Evolutionary conservation across 352 stramenopile species (phyloP), one percentile per base, ranked within the genome.

Genomic region (Globisporangium splendens): DNA sequence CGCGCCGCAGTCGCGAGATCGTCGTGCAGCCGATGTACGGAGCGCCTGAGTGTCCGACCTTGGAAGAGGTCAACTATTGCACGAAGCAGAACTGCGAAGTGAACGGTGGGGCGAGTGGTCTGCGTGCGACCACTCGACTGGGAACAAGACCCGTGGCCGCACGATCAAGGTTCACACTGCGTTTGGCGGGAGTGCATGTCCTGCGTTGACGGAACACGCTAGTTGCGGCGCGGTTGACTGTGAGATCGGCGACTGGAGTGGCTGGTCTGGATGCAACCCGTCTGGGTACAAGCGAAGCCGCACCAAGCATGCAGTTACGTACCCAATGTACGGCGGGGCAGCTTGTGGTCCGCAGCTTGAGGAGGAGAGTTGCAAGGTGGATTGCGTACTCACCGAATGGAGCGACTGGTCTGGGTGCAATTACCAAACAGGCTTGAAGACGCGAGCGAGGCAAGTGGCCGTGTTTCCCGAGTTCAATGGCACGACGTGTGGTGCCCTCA

Each of bases 381-480:
- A 83, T 60, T 90, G 80, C 53, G 66, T 74, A 44, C 41, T 83
- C 7, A 70, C 54, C 0, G 60, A 78, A 15, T 89, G 79, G 79
- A 72, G 60, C 17, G 49, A 62, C 12, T 89, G 69, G 67, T 75
- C 65, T 11, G 63, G 56, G 7, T 89, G 82, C 46, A 66, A 91
- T 56, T 66, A 69, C 38, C 39, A 56, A n/a, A 76, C 73, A 0
- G 62, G 66, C 21, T 77, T 61, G 31, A 83, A 84, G 54, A 77
- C 65, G 8, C 73, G 75, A 10, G 61, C 64, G 21, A 66, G 82
- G 1, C 56, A 69, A 2, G 67, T 89, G 7, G 39, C 70, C 0
- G 63, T 66, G 2, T 73, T 63, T 46, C 69, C 78, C 0, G 59
- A 50, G 1, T 48, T 66, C 0, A 53, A 65, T 21, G 79, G 75